Evolutionary conservation across 495 filamentous ascomycete genomes (phyloP).

Genomic region (Neurospora sp.): DNA sequence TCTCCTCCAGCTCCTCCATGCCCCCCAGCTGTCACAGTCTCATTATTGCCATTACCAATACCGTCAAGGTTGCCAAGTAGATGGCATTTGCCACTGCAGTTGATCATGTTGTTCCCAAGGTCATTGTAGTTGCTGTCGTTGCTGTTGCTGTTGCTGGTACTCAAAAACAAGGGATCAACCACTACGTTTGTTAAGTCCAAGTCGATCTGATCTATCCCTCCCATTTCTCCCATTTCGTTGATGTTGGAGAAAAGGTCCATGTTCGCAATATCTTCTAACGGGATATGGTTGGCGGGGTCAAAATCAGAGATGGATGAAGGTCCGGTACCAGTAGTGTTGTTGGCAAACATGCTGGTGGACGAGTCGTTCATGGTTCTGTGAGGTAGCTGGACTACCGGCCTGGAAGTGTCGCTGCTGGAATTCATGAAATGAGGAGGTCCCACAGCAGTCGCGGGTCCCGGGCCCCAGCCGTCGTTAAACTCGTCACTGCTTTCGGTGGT

Average conservation of each 20-base stretch:
- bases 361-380: not conserved
- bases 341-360: not conserved
- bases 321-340: not conserved
- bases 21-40: not conserved
- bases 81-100: not conserved
- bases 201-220: not conserved
- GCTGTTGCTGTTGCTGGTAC: not conserved
- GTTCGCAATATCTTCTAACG: not conserved
- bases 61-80: not conserved
- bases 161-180: not conserved
- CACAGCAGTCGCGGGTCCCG: not conserved
- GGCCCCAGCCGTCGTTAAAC: not conserved
- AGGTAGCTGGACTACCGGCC: not conserved
- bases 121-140: not conserved
- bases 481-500: not conserved
- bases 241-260: not conserved
- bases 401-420: not conserved
- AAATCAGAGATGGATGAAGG: not conserved
- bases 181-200: not conserved
- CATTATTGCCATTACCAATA: not conserved
- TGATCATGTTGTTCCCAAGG: not conserved
- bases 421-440: not conserved
- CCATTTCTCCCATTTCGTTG: not conserved
- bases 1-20: not conserved
- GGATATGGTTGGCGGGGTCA: not conserved